Base-by-base conservation (phyloP, 2,329 filamentous ascomycete genomes). In the Clarireedia paspali region DNA sequence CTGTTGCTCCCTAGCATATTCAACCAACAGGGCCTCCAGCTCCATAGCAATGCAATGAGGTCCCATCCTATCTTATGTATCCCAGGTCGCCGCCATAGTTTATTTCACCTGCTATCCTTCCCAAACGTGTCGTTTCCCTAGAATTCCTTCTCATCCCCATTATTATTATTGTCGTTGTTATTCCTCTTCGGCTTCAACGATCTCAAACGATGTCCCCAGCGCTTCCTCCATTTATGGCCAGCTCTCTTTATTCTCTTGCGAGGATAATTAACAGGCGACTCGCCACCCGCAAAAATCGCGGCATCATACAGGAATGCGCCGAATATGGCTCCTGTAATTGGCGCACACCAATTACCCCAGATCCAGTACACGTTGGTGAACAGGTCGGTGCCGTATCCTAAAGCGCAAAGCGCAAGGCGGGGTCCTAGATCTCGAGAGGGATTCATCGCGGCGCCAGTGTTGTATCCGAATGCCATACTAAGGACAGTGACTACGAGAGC, bases 261-360 rank as follows among this genome's bases (percentile, higher is more conserved):
- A 2, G 74, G 74, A 66, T 80, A 75, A 66, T 76, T 80, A 55
- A 77, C 74, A 14, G 76, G 77, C 45, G 71, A 74, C 62, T 79
- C 77, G 0, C 75, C 76, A 5, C 74, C 73, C 0, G 74, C 74
- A 61, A 79, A 79, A 60, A 74, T 78, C 60, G 72, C 73, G 59
- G 74, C 70, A 63, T 79, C 77, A 64, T 80, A 80, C 57, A 78
- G 65, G 59, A 77, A 75, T 7, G 67, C 75, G 0, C 75, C 75
- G 42, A 73, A 66, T 26, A 75, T 70, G 26, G 69, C 70, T 10
- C 72, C 76, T 46, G 59, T 59, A 20, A 72, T 55, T 0, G 71
- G 70, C 10, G 67, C 74, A 56, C 47, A 61, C 71, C 71, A 77
- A 55, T 71, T 71, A 38, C 72, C 74, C 63, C 72, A 77, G 55